A percentile compares a stretch with the other conserved stretches of the same genome.
phyloP scores from a whole-genome alignment of 768 basidiomycete genomes.

The Candolleomyces eurysporus region DNA sequence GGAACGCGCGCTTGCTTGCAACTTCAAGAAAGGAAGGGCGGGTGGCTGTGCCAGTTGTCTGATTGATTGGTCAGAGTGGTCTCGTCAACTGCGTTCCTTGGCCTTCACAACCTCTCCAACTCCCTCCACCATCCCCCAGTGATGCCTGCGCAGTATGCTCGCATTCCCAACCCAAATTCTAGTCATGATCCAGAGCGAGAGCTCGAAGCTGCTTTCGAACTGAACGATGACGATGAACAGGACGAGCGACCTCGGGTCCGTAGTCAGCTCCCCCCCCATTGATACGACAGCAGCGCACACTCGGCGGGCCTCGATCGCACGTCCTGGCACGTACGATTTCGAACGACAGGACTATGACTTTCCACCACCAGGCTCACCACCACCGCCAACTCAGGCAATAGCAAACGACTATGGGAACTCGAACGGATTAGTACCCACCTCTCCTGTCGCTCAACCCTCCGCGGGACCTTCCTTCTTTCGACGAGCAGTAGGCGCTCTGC shows the following conservation, averaged over 20 bases:
- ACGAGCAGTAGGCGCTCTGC: slow-evolving; percentile 54
- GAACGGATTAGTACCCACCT: slow-evolving; percentile 60
- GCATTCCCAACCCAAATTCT: slow-evolving; percentile 48
- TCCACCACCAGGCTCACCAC: slow-evolving; percentile 81
- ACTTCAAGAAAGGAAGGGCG: too few relatives aligned
- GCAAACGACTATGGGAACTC: slow-evolving; percentile 74
- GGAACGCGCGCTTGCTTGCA: too few relatives aligned
- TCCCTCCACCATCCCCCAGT: neutral
- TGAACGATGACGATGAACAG: slow-evolving; percentile 54
- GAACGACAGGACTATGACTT: slow-evolving; percentile 72
- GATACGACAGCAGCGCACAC: slow-evolving; percentile 9
- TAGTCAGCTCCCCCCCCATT: slow-evolving; percentile 31
- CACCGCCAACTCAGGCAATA: slow-evolving; percentile 52
- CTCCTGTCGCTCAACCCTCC: slow-evolving; percentile 36
- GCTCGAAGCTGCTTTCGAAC: slow-evolving; percentile 76
- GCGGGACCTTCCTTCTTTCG: slow-evolving; percentile 54
- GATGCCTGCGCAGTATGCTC: slow-evolving; percentile 54
- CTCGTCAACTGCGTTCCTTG: too few relatives aligned
- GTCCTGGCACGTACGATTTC: slow-evolving; percentile 68
- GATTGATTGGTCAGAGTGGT: too few relatives aligned
- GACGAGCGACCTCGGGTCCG: slow-evolving; percentile 24
- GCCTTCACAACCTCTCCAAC: neutral
- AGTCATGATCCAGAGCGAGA: slow-evolving; percentile 52
- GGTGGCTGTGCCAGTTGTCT: too few relatives aligned
- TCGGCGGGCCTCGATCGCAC: slow-evolving; percentile 18